Evolutionary conservation across 192 early-diverging fungal genomes (phyloP).

Genomic region (Backusella psychrophila): DNA sequence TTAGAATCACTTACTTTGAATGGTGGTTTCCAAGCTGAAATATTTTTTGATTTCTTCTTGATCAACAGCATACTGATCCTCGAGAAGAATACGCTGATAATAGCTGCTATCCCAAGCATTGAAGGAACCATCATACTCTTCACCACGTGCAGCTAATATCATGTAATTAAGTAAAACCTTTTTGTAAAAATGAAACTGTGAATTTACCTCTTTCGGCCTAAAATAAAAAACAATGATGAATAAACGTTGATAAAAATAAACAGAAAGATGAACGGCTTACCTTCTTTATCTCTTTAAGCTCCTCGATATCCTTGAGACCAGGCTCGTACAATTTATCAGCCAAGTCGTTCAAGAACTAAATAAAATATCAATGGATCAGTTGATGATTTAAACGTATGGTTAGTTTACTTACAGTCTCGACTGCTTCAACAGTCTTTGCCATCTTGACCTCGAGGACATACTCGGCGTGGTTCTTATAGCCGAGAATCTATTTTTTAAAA

Average conservation of each 20-base stretch:
- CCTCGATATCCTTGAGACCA: constrained; percentile 56
- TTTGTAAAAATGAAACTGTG: not conserved
- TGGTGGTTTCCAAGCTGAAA: constrained; percentile 52
- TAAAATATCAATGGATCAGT: not conserved
- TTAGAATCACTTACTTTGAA: constrained; percentile 9
- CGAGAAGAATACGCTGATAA: constrained; percentile 69
- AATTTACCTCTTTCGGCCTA: constrained; percentile 30
- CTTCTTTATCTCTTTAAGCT: constrained; percentile 63
- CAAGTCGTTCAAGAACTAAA: constrained; percentile 66
- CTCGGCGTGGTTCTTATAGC: constrained; percentile 69
- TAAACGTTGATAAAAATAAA: not conserved
- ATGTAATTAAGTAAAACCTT: not conserved
- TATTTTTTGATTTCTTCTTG: constrained; percentile 80
- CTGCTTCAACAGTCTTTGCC: constrained; percentile 70
- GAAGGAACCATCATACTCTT: constrained; percentile 59
- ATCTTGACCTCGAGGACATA: constrained; percentile 79
- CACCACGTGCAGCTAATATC: constrained; percentile 37
- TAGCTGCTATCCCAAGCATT: constrained; percentile 74
- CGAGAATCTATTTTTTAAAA: constrained; percentile 59
- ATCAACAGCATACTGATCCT: constrained; percentile 73
- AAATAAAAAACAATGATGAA: not conserved
- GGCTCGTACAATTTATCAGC: constrained; percentile 53
- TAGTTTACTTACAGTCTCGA: constrained; percentile 34
- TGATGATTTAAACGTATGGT: not conserved
- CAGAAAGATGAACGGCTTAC: constrained; percentile 6